Base-by-base conservation (phyloP, 192 early-diverging fungal species). In the Rhizophagus clarus region DNA sequence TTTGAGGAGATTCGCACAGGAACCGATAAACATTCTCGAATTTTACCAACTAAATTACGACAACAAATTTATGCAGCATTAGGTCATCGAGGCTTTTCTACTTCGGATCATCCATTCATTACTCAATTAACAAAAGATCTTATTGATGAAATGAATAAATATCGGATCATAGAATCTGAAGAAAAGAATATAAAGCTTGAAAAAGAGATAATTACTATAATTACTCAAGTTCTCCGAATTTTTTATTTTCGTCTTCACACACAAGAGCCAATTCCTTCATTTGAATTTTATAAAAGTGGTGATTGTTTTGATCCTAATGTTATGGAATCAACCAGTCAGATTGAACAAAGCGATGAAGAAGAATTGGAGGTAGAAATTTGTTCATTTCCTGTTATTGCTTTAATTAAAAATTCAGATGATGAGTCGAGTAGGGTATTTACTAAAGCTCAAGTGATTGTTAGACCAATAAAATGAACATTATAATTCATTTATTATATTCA, bases 311-410 rank as follows among this genome's bases (percentile, higher is more conserved):
- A 77, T 77, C 5, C 37, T 49, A 8, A 24, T 12, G 29, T 45
- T 26, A 77, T 77, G 76, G 42, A 77, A 42, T 6, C 4, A 12
- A 45, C 20, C n/a, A 14, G 56, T 22, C 51, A 22, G 17, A 20
- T 56, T 20, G 51, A 4, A 56, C 51, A 20, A 56, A 8, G 15
- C 12, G 32, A 45, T n/a, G 62, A 64, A 24, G 37, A 40, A 24
- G 71, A 45, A 49, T 66, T 4, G n/a, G 76, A 66, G 15, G 34
- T 77, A 26, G 76, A 77, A 66, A 66, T 77, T 37, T 77, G 76
- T 64, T 63, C 47, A 17, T 77, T 77, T n/a, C 76, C 62, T 1
- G 42, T 61, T 34, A 63, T 47, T 15, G 24, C 32, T 10, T 34
- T 31, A 31, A 67, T 32, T 12, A 11, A 31, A 20, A 63, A 63